phyloP scores from a whole-genome alignment of 352 stramenopile genomes.

The Phytophthora nicotianae region DNA sequence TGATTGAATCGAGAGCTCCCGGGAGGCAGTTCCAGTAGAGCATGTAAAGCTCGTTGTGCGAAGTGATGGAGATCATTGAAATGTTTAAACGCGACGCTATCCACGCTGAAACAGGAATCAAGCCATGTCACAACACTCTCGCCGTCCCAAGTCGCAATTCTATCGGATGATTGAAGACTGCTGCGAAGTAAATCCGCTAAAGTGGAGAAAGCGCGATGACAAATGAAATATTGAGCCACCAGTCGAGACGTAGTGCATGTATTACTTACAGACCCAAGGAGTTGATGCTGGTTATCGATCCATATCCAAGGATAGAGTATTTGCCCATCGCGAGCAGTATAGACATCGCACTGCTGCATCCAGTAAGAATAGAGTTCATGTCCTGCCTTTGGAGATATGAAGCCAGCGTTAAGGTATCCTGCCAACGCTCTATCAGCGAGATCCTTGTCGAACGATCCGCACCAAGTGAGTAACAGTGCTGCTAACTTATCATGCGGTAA shows the following conservation, averaged over 20 bases:
- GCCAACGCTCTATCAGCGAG: conserved; percentile 36
- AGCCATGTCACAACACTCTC: conserved; percentile 45
- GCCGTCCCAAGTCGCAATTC: conserved; percentile 18
- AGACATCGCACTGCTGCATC: conserved; percentile 54
- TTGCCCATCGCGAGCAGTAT: conserved; percentile 31
- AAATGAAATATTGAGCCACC: conserved; percentile 35
- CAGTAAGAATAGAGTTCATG: conserved; percentile 40
- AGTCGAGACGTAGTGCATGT: conserved; percentile 21
- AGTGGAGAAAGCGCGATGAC: conserved; percentile 34
- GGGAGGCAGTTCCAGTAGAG: conserved; percentile 33
- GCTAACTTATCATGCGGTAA: conserved; percentile 33
- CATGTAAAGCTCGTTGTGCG: conserved; percentile 38
- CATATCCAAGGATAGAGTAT: conserved; percentile 50
- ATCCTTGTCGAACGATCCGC: conserved; percentile 40
- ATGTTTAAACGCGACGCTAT: conserved; percentile 34
- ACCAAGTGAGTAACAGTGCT: conserved; percentile 45
- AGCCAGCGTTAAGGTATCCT: conserved; percentile 32
- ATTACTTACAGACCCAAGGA: conserved; percentile 16
- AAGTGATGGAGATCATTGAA: conserved; percentile 53
- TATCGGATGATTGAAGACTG: conserved; percentile 17
- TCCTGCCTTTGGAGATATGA: conserved; percentile 27
- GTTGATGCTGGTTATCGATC: conserved; percentile 42
- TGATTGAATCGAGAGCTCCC: conserved; percentile 27
- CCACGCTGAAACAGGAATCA: conserved; percentile 63
- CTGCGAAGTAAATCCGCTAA: conserved; percentile 28